A percentile compares a stretch with the other conserved stretches of the same genome.
Evolutionary conservation across 495 filamentous ascomycete genomes (phyloP).

Genomic region (Neurospora sp.): DNA sequence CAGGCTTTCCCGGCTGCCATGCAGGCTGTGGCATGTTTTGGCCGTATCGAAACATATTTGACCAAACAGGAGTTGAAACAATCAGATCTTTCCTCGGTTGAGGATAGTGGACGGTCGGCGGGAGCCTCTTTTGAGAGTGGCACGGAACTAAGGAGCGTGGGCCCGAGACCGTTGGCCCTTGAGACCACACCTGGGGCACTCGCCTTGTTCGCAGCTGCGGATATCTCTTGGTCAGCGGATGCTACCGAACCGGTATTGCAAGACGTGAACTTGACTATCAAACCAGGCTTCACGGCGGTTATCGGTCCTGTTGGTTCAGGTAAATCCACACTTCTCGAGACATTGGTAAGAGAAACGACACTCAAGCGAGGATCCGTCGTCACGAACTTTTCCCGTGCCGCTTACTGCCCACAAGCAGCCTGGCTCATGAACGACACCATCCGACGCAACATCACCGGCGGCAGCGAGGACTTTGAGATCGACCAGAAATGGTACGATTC

Average conservation of each 20-base stretch:
- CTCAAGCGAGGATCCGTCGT: constrained; percentile 26
- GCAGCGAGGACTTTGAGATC: constrained; percentile 27
- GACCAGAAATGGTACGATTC: constrained; percentile 49
- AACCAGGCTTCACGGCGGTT: constrained; percentile 13
- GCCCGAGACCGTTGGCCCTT: neutral
- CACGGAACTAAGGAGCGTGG: neutral
- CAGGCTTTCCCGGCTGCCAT: constrained; percentile 42
- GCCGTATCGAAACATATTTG: constrained; percentile 41
- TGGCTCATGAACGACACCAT: constrained; percentile 35
- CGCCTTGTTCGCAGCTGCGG: neutral
- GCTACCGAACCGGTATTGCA: neutral
- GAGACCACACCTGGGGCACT: neutral
- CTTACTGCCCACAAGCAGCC: constrained; percentile 34
- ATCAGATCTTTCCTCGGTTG: neutral
- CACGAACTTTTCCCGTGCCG: constrained; percentile 11
- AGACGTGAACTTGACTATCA: neutral
- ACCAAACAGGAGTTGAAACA: neutral
- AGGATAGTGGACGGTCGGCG: neutral
- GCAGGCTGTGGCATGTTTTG: constrained; percentile 46
- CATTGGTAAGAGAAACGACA: constrained; percentile 26
- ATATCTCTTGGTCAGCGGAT: constrained; percentile 2
- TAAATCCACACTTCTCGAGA: constrained; percentile 32
- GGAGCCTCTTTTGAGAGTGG: neutral
- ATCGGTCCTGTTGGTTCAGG: constrained; percentile 34
- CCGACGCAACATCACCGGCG: constrained; percentile 27